These are phyloP conservation scores for Penicillium psychrosexuale DNA, from an alignment of 2,329 filamentous ascomycete species.

Conservation along the genomic window DNA sequence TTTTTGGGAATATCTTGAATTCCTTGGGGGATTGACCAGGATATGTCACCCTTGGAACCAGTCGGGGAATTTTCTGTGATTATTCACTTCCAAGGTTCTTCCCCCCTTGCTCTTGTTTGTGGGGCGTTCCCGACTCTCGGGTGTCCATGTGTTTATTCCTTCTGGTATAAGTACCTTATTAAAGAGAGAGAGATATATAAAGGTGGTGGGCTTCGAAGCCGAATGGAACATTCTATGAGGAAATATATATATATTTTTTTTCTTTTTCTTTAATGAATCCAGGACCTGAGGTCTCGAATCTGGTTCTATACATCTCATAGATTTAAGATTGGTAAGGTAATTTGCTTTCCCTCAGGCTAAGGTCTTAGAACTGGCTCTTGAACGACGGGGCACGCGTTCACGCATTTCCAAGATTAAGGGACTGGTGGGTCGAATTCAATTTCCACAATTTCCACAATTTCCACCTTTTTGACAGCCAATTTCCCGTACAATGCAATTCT, in stretches of 20 bases:
- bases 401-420: slow-evolving; percentile 22
- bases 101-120: slow-evolving; percentile 9
- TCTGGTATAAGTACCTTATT: too few species aligned
- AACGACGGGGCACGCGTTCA: slow-evolving; percentile 15
- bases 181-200: too few species aligned
- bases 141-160: not conserved
- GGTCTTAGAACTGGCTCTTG: not conserved
- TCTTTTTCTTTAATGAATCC: not conserved
- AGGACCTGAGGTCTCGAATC: not conserved
- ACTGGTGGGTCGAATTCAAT: slow-evolving; percentile 12
- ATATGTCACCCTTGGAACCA: slow-evolving; percentile 12
- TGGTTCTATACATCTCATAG: not conserved
- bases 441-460: not conserved
- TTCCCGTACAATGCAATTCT: not conserved
- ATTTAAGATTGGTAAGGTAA: not conserved
- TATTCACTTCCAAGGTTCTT: slow-evolving; percentile 4
- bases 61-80: slow-evolving; percentile 27
- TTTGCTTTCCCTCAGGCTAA: not conserved
- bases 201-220: too few species aligned
- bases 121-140: slow-evolving; percentile 20
- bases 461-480: not conserved
- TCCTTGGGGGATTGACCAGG: not conserved
- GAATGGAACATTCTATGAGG: not conserved
- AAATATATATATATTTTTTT: not conserved
- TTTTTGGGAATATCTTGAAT: not conserved